Evolutionary conservation across 371 early-diverging fungal species (phyloP), one percentile per base, ranked within the genome.

Genomic region (Circinella minor): DNA sequence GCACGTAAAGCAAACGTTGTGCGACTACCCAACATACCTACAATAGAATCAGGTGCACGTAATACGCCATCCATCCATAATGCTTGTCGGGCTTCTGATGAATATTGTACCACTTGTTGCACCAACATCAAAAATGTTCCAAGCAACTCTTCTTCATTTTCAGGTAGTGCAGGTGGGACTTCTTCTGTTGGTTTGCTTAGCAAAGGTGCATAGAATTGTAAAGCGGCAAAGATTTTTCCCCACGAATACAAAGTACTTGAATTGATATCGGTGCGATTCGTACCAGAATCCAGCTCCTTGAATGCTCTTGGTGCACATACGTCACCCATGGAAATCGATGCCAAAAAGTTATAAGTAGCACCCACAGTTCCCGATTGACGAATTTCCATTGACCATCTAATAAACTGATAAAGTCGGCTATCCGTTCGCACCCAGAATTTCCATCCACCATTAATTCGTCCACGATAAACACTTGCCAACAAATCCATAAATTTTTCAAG

Each of bases 361-460:
- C 72, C 13, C 17, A 80, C 74, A 37, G 82, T 82, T 0, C 69
- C 61, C 0, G 70, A 61, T 3, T 79, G 73, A 59, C 75, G 79
- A 39, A 82, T 70, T 43, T 86, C 87, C 1, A 89, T 77, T 10
- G 89, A 86, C 91, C 93, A 94, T 63, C 90, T 89, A 65, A 94
- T 68, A 69, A 97, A 95, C 39, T 85, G 80, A 38, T 87, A 79
- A 54, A 94, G 80, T 11, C 89, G 81, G 34, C 73, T 76, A 37
- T 84, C 89, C 38, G 86, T 84, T 37, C 77, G 80, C 36, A 80
- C 70, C 96, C 96, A 96, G 77, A 93, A 96, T 13, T 85, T 82
- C 36, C 90, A 70, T 1, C 94, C 95, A 3, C 88, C 86, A 63
- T 96, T 93, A 1, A 90, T 88, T 9, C 92, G 77, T 49, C 90